Evolutionary conservation across 345 rosid species (phyloP), one percentile per base, ranked within the genome.

Genomic region (Eucalyptus erythrocorys): DNA sequence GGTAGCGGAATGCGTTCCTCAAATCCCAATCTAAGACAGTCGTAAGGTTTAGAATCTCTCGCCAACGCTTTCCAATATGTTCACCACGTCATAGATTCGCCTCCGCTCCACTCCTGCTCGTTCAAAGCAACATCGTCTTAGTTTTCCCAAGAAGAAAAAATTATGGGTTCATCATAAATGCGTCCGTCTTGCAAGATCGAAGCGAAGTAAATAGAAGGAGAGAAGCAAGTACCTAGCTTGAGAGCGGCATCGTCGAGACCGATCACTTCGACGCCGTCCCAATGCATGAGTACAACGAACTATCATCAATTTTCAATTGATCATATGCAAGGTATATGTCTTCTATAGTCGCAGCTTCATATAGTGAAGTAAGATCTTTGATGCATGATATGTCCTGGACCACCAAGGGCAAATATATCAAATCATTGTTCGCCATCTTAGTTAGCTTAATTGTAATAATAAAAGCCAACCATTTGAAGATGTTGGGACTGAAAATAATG

Each of bases 241-340:
- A 49, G 49, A 82, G 98, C 97, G 27, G 99, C 98, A 85, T 92
- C 97, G 79, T 97, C 97, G n/a, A 97, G 95, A 68, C 95, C 97
- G 89, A 97, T 95, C 85, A 93, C 88, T 43, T 94, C 93, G 48
- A 91, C 92, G 21, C 87, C 95, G 26, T 91, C 95, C 32, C 89
- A n/a, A n/a, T n/a, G n/a, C n/a, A n/a, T n/a, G n/a, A n/a, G n/a
- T n/a, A n/a, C n/a, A n/a, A n/a, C n/a, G n/a, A n/a, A n/a, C n/a
- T n/a, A n/a, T n/a, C n/a, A n/a, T n/a, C n/a, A n/a, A n/a, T n/a
- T n/a, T n/a, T n/a, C n/a, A n/a, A n/a, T n/a, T n/a, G n/a, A n/a
- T n/a, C n/a, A n/a, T n/a, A n/a, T n/a, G n/a, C n/a, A n/a, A n/a
- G n/a, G n/a, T n/a, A n/a, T n/a, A n/a, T n/a, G n/a, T n/a, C n/a